Evolutionary conservation across 768 basidiomycete genomes (phyloP).

Genomic region (Boletus sp.): DNA sequence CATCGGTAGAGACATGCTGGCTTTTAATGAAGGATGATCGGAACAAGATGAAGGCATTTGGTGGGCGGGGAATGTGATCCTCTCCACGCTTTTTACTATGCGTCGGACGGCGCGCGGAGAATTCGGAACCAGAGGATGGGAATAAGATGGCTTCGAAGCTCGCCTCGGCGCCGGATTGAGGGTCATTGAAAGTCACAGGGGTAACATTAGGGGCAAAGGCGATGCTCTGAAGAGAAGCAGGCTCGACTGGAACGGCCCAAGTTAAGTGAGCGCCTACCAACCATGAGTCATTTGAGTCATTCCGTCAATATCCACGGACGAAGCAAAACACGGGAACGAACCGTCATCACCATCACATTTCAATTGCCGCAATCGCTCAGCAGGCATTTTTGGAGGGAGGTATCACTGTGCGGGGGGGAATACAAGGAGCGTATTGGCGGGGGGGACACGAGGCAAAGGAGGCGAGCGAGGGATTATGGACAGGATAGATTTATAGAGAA

Average conservation of each 20-base stretch:
- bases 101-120: slow-evolving; percentile 41
- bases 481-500: slow-evolving; percentile 31
- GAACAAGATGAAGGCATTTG: slow-evolving; percentile 87
- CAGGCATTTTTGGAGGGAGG: slow-evolving; percentile 41
- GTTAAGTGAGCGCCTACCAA: slow-evolving; percentile 41
- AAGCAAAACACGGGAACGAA: slow-evolving; percentile 19
- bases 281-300: slow-evolving; percentile 18
- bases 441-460: slow-evolving; percentile 24
- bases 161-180: slow-evolving; percentile 37
- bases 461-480: slow-evolving; percentile 10
- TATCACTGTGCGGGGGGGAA: slow-evolving; percentile 21
- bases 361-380: slow-evolving; percentile 39
- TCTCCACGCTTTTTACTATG: slow-evolving; percentile 72
- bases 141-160: slow-evolving; percentile 53
- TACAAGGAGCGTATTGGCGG: slow-evolving; percentile 24
- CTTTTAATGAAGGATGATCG: slow-evolving; percentile 79
- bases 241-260: slow-evolving; percentile 46
- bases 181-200: slow-evolving; percentile 55
- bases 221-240: slow-evolving; percentile 38
- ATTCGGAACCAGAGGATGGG: slow-evolving; percentile 43
- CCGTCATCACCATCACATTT: slow-evolving; percentile 38
- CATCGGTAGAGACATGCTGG: slow-evolving; percentile 71
- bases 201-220: slow-evolving; percentile 61
- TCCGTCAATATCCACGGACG: slow-evolving; percentile 7
- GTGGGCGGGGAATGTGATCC: slow-evolving; percentile 79